phyloP scores from a whole-genome alignment of 1,284 basidiomycete species.

The Schizophyllum amplum region DNA sequence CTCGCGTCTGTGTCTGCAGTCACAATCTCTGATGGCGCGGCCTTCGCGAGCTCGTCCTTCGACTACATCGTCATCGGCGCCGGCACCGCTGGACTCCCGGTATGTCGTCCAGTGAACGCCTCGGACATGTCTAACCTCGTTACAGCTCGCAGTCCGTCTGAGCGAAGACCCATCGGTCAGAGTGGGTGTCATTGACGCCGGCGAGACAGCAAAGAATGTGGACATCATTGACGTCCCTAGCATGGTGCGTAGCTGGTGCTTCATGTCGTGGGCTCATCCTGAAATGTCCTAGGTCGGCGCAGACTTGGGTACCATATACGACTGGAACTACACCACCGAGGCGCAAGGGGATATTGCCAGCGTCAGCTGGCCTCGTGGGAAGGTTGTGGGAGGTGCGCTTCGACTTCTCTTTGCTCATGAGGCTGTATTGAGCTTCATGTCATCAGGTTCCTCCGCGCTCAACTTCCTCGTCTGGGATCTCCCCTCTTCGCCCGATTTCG shows the following conservation, averaged over 20 bases:
- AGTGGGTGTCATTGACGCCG: conserved; percentile 6
- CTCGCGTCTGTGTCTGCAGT: too few relatives aligned
- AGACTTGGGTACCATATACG: conserved; percentile 2
- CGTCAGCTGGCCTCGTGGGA: not conserved
- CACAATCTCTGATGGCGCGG: not conserved
- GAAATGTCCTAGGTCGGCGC: not conserved
- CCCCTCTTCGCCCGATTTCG: conserved; percentile 3
- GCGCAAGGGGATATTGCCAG: not conserved
- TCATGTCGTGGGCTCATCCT: not conserved
- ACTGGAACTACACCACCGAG: conserved; percentile 5
- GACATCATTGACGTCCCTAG: not conserved
- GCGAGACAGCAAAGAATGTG: not conserved
- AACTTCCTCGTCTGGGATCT: conserved; percentile 6
- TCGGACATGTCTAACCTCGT: not conserved
- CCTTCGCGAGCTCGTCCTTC: not conserved
- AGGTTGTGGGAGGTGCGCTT: not conserved
- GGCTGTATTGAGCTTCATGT: too few relatives aligned
- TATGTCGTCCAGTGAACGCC: not conserved
- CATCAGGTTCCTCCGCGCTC: not conserved
- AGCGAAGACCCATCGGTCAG: not conserved
- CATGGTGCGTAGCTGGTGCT: not conserved
- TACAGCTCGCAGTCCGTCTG: not conserved
- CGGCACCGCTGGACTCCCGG: not conserved
- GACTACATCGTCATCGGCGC: conserved; percentile 2
- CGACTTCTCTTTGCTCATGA: too few relatives aligned